Conservation (phyloP, 2,329 filamentous ascomycete genomes). For the Whalleya microplaca region DNA sequence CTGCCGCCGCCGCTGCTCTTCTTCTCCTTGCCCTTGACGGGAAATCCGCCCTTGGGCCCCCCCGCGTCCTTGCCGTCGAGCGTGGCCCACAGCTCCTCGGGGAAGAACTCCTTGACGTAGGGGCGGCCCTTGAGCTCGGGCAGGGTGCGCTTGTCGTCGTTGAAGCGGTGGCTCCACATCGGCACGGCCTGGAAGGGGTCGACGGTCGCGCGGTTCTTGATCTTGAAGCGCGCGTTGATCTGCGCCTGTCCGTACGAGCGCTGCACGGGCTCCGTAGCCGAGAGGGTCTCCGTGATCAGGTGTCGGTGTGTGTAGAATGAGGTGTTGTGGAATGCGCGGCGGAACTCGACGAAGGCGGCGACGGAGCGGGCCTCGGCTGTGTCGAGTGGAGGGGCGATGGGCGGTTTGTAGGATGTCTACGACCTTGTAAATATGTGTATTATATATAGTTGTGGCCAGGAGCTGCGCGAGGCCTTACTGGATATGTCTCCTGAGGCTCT, state of each 20-base stretch:
- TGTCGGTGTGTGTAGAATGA: conserved; percentile 62
- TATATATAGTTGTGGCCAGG: not conserved
- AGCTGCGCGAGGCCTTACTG: conserved; percentile 43
- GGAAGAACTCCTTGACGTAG: conserved; percentile 56
- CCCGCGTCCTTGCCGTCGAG: conserved; percentile 51
- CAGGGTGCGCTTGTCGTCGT: conserved; percentile 53
- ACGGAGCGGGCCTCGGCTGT: conserved; percentile 51
- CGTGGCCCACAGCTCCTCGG: conserved; percentile 58
- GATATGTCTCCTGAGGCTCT: conserved; percentile 63
- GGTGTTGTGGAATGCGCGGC: conserved; percentile 58
- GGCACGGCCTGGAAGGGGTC: conserved; percentile 63
- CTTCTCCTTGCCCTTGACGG: conserved; percentile 35
- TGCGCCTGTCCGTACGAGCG: conserved; percentile 60
- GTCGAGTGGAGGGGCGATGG: conserved; percentile 48
- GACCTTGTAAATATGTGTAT: not conserved
- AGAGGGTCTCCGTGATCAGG: conserved; percentile 27
- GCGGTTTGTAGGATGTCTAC: conserved; percentile 53
- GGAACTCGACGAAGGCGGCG: conserved; percentile 57
- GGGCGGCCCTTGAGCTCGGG: conserved; percentile 57
- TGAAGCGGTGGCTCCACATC: conserved; percentile 61
- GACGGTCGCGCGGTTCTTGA: conserved; percentile 57
- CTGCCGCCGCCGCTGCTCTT: conserved; percentile 19
- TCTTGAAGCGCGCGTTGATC: conserved; percentile 58
- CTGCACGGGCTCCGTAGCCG: conserved; percentile 43
- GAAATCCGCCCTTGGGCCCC: conserved; percentile 34